Base-by-base conservation (phyloP, 1,284 basidiomycete genomes). In the Stygiomarasmius scandens region DNA sequence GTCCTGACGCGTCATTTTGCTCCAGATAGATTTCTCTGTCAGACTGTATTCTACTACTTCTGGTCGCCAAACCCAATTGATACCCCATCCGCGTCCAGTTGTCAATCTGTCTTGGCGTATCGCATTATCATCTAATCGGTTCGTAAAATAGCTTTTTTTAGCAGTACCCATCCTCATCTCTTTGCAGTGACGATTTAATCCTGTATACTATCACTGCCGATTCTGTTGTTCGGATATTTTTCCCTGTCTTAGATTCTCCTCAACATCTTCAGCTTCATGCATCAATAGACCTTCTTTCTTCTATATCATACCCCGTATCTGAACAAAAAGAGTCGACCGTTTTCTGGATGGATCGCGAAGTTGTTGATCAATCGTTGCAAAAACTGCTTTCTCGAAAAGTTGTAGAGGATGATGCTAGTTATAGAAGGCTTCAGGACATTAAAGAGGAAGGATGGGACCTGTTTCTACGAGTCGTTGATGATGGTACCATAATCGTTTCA, bases 241-340 rank as follows among this genome's bases (percentile, higher is more conserved):
- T 92, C 24, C 90, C 94, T 3, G 90, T 97, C 19, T 75, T 97
- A 23, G 95, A 97, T 71, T 86, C 89, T 24, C 93, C 93, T 12
- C 83, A 89, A 63, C 84, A 87, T 68, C 83, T 97, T 52, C 93
- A 96, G 69, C 82, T 96, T 6, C 92, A 93, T 69, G 85, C 88
- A 12, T 81, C 90, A 1, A 70, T 94, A 48, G 88, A 92, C 65
- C 70, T 85, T 2, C 85, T 78, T 64, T 81, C 83, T 45, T 80
- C 84, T 24, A 64, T 83, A 6, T 78, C 80, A n/a, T 74, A 69
- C 66, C 77, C 71, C 56, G 56, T 71, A 63, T 66, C 72, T 57
- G 61, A 64, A n/a, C 61, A 73, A 38, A 63, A 71, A 22, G 63
- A 69, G 58, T 88, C 85, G 19, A 77, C 72, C 46, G 73, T 86